These are phyloP conservation scores for Gigaspora rosea DNA, from an alignment of 192 early-diverging fungal species.

Conservation along the genomic window DNA sequence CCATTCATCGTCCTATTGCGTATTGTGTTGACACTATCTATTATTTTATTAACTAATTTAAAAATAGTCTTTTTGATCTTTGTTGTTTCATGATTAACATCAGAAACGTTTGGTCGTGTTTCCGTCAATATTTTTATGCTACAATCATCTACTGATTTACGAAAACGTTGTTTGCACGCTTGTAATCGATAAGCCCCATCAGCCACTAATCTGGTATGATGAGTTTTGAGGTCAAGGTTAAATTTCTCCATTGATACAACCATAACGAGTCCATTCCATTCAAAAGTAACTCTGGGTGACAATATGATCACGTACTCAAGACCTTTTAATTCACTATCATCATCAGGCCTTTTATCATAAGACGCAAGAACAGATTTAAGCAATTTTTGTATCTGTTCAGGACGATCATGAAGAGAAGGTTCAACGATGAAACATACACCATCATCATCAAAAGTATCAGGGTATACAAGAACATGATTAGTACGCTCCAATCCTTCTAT, in stretches of 20 bases:
- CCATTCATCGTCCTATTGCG: conserved; percentile 48
- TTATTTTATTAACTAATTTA: conserved; percentile 54
- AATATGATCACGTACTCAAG: conserved; percentile 61
- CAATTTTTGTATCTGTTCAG: conserved; percentile 50
- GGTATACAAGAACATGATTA: conserved; percentile 75
- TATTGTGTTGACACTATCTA: conserved; percentile 58
- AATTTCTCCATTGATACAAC: conserved; percentile 45
- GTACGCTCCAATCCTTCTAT: conserved; percentile 65
- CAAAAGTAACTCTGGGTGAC: conserved; percentile 57
- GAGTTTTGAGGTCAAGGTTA: conserved; percentile 52
- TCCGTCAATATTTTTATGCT: conserved; percentile 53
- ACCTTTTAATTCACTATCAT: conserved; percentile 23
- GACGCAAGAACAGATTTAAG: conserved; percentile 52
- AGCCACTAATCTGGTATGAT: conserved; percentile 60
- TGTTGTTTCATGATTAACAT: conserved; percentile 59
- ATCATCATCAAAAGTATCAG: conserved; percentile 65
- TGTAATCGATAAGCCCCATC: conserved; percentile 45
- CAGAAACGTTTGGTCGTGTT: conserved; percentile 57
- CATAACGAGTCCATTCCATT: conserved; percentile 57
- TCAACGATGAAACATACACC: conserved; percentile 79
- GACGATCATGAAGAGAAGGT: conserved; percentile 56
- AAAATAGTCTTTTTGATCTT: conserved; percentile 59
- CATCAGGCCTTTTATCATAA: conserved; percentile 11
- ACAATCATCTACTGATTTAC: conserved; percentile 48
- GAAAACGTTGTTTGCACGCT: conserved; percentile 51